These are phyloP conservation scores for Penicillium sp. DNA, from an alignment of 2,329 filamentous ascomycete genomes.

Conservation along the genomic window DNA sequence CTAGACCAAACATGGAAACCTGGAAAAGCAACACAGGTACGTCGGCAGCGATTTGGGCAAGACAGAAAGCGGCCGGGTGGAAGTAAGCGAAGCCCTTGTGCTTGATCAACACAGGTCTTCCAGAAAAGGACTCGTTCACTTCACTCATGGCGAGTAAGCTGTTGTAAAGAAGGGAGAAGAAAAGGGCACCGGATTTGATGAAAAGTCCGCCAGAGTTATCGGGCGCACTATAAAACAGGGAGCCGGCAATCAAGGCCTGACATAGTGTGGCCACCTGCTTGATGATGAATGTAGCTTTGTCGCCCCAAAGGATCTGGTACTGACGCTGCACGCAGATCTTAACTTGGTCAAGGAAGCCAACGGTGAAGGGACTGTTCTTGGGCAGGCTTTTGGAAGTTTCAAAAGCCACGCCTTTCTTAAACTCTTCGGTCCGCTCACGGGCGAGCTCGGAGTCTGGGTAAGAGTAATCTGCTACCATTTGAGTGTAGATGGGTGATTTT, in stretches of 20 bases:
- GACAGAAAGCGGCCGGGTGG: slow-evolving; percentile 50
- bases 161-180: slow-evolving; percentile 63
- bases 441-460: slow-evolving; percentile 54
- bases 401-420: slow-evolving; percentile 50
- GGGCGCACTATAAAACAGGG: slow-evolving; percentile 65
- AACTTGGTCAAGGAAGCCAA: slow-evolving; percentile 55
- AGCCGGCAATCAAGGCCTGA: slow-evolving; percentile 62
- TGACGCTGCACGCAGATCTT: slow-evolving; percentile 57
- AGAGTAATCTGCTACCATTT: slow-evolving; percentile 56
- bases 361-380: slow-evolving; percentile 55
- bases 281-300: slow-evolving; percentile 62
- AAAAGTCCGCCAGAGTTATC: slow-evolving; percentile 60
- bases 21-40: slow-evolving; percentile 59
- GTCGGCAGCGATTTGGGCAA: slow-evolving; percentile 48
- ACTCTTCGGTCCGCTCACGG: slow-evolving; percentile 50
- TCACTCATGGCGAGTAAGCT: slow-evolving; percentile 63
- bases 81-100: slow-evolving; percentile 58
- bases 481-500: slow-evolving; percentile 48
- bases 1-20: slow-evolving; percentile 55
- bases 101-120: slow-evolving; percentile 58
- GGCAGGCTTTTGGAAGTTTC: slow-evolving; percentile 57
- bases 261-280: slow-evolving; percentile 58
- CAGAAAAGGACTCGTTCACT: slow-evolving; percentile 61
- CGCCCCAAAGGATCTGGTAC: slow-evolving; percentile 64
- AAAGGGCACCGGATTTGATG: slow-evolving; percentile 61